These are phyloP conservation scores for Cylindricascospora bacillispora DNA, from an alignment of 1,139 yeast genomes.

Conservation along the genomic window DNA sequence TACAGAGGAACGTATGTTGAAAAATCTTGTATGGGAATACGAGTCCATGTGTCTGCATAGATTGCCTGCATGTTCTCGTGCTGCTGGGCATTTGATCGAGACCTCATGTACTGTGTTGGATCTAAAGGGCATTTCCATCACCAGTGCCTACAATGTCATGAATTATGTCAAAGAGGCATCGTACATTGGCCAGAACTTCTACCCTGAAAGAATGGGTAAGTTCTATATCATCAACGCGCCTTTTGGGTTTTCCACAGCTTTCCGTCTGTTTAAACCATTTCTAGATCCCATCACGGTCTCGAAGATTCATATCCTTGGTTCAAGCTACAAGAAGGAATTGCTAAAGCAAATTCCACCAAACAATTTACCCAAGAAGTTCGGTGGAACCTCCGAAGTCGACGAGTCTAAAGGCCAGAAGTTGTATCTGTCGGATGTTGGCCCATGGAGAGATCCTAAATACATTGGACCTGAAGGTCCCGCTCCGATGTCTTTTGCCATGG, in stretches of 20 bases:
- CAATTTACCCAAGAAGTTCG: slow-evolving; percentile 79
- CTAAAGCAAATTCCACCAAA: slow-evolving; percentile 83
- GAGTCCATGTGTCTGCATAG: slow-evolving; percentile 73
- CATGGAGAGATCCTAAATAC: slow-evolving; percentile 81
- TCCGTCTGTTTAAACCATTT: slow-evolving; percentile 76
- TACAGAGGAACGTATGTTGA: slow-evolving; percentile 86
- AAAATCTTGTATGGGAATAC: slow-evolving; percentile 91
- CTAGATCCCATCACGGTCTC: slow-evolving; percentile 93
- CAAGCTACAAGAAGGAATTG: slow-evolving; percentile 62
- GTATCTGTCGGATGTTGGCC: slow-evolving; percentile 79
- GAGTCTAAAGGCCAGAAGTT: slow-evolving; percentile 64
- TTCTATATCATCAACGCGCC: slow-evolving; percentile 92
- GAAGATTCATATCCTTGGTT: slow-evolving; percentile 77
- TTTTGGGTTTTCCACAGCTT: slow-evolving; percentile 87
- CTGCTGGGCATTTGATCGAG: slow-evolving; percentile 62
- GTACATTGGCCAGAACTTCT: slow-evolving; percentile 84
- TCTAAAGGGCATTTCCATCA: slow-evolving; percentile 77
- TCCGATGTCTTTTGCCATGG: slow-evolving; percentile 36
- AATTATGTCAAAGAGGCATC: slow-evolving; percentile 85
- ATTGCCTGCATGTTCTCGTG: slow-evolving; percentile 85
- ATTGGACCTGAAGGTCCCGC: slow-evolving; percentile 80
- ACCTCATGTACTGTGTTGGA: slow-evolving; percentile 93
- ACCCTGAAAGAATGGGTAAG: slow-evolving; percentile 97
- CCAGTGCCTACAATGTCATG: slow-evolving; percentile 71
- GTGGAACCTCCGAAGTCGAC: slow-evolving; percentile 57